phyloP scores from a whole-genome alignment of 345 rosid genomes.

The Brassica napus region DNA sequence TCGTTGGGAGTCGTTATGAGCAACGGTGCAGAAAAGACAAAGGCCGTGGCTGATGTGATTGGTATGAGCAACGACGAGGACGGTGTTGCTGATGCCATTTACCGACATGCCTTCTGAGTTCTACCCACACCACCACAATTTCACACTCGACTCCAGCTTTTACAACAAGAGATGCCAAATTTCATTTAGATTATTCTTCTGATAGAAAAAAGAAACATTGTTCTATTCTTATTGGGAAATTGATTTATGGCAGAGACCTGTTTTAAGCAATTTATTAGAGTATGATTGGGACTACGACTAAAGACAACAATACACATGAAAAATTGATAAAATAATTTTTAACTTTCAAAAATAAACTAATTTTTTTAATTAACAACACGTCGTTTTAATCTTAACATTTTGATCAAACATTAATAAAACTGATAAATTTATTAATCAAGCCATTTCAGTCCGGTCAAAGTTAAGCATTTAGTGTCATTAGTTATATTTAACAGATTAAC shows the following conservation, averaged over 20 bases:
- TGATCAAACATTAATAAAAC: no score
- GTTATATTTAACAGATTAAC: no score
- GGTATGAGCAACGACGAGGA: constrained; percentile 87
- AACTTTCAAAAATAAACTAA: no score
- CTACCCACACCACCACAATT: background rate
- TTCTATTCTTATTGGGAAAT: constrained; percentile 15
- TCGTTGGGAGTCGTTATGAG: constrained; percentile 78
- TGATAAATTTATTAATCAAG: no score
- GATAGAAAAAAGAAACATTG: background rate
- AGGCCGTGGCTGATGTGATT: constrained; percentile 73
- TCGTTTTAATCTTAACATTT: no score
- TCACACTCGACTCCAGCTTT: background rate
- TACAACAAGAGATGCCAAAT: background rate
- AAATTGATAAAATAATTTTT: no score
- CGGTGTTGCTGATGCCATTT: constrained; percentile 91
- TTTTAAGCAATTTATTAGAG: background rate
- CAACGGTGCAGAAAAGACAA: constrained; percentile 88
- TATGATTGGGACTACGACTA: background rate
- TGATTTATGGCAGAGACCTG: background rate
- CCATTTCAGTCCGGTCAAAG: no score
- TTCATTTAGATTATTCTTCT: background rate
- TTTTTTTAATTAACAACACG: no score
- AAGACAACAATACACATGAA: background rate
- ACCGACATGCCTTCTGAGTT: constrained; percentile 65
- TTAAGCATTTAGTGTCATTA: no score